Evolutionary conservation across 1,284 basidiomycete species (phyloP), one percentile per base, ranked within the genome.

Genomic region (Tilletiaria anomala): DNA sequence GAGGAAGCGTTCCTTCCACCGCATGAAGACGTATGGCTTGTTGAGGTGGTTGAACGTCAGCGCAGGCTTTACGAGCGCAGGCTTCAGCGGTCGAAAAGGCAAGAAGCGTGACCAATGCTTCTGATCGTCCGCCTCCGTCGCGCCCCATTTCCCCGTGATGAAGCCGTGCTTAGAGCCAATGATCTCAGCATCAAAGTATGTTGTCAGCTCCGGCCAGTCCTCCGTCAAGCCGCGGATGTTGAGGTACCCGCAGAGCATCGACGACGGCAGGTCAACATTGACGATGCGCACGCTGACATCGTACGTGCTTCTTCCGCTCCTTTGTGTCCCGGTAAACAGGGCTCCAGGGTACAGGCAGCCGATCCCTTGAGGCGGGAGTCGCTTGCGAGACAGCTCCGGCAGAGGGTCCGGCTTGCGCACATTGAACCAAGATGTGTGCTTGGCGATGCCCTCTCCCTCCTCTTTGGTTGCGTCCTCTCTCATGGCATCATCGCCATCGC

Each of bases 1-100:
- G 45, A 96, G 72, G 68, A 94, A 94, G 57, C 80, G 76, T 70
- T 96, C 89, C 70, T 96, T 96, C 83, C 88, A 93, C 45, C 89
- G 75, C 82, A 96, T 87, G 66, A 94, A 96, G 21, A 74, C 63
- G 45, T 70, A 74, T 2, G 50, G 53, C 35, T 61, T 54, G 37
- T 53, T 55, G 24, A 50, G 21, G 23, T 58, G 55, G 21, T 61
- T 49, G 40, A 60, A 62, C 6, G 44, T 34, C 36, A 51, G 39
- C 6, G 49, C 51, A 2, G 54, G 51, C 19, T 52, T 48, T 11
- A 31, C 40, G 4, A 62, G 45, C 5, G 40, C 43, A 3, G 38
- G 33, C 3, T 48, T 37, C n/a, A 63, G 39, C 26, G 51, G 47
- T 11, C 47, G 37, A 42, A 63, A 63, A 1, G 54, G 52, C 17